A percentile compares a stretch with the other conserved stretches of the same genome.
Evolutionary conservation across 768 basidiomycete species (phyloP).

Genomic region (Baorangia bicolor): DNA sequence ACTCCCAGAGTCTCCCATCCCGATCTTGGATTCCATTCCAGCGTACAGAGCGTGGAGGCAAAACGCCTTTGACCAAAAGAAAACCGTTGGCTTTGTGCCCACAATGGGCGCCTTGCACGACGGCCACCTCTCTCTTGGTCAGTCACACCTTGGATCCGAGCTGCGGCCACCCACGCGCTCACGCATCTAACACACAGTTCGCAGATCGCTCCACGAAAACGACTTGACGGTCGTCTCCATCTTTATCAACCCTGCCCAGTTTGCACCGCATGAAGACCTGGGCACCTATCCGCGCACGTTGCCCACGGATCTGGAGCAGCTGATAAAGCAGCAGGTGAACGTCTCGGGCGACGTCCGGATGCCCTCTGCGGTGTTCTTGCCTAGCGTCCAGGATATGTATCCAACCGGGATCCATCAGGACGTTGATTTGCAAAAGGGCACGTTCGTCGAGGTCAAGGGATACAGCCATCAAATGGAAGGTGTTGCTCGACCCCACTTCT

Average conservation of each 20-base stretch:
- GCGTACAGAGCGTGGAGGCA: slow-evolving; percentile 74
- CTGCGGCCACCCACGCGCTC: neutral
- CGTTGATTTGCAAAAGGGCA: slow-evolving; percentile 71
- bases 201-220: slow-evolving; percentile 70
- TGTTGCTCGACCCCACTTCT: slow-evolving; percentile 80
- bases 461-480: slow-evolving; percentile 95
- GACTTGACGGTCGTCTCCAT: slow-evolving; percentile 90
- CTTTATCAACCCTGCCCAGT: slow-evolving; percentile 98
- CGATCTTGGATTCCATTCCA: slow-evolving; percentile 56
- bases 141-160: slow-evolving; percentile 30
- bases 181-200: slow-evolving; percentile 48
- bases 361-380: slow-evolving; percentile 75
- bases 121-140: slow-evolving; percentile 90
- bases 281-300: slow-evolving; percentile 89
- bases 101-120: slow-evolving; percentile 98
- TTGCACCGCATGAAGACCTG: slow-evolving; percentile 94
- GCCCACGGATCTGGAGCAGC: slow-evolving; percentile 64
- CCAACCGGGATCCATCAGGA: slow-evolving; percentile 88
- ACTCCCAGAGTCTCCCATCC: slow-evolving; percentile 37
- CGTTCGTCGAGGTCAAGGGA: slow-evolving; percentile 91
- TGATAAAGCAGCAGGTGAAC: slow-evolving; percentile 41
- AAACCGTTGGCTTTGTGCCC: slow-evolving; percentile 89
- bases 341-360: slow-evolving; percentile 36
- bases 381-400: slow-evolving; percentile 82
- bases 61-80: slow-evolving; percentile 51